Base-by-base conservation (phyloP, 2,329 filamentous ascomycete genomes). In the Trematosphaeria pertusa region DNA sequence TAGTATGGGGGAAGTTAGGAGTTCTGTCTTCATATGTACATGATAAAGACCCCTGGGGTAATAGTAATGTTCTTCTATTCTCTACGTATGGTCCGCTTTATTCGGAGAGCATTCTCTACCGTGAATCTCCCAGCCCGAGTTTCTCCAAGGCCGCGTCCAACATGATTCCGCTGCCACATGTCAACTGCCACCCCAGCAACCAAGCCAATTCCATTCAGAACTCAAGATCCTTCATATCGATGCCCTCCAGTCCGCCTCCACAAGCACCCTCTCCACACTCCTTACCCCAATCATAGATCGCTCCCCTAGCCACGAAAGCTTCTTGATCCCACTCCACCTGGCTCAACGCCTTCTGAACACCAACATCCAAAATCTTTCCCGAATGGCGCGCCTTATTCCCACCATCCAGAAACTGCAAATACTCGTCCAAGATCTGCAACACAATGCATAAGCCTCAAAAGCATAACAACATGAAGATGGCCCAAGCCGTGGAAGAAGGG, bases 391-490 rank as follows among this genome's bases (percentile, higher is more conserved):
- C 48, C 3, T 57, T 42, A 2, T 58, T 58, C 14, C 52, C 60
- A 3, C 71, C 73, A 50, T 81, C 77, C 18, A 82, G 58, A 55
- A 81, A 81, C 32, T 78, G 67, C 59, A 81, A 60, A 46, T 74
- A 76, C 65, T 82, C 80, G 48, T 82, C 80, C 18, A 82, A 48
- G 24, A 83, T 45, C 18, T 42, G 17, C 10, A 15, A 19, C 12
- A 9, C 12, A 19, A 33, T n/a, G 15, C 33, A 12, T 11, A 20
- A 22, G 5, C 22, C 2, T 33, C 24, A 14, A 10, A 26, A 4
- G 14, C 4, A 9, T 4, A 24, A 31, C 19, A 21, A 38, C 14
- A 40, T 9, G 19, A 33, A n/a, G n/a, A n/a, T n/a, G n/a, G n/a
- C n/a, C n/a, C n/a, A n/a, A n/a, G n/a, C n/a, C n/a, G n/a, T n/a